Conservation (phyloP, 2,329 filamentous ascomycete genomes). For the Trichoderma simmonsii region DNA sequence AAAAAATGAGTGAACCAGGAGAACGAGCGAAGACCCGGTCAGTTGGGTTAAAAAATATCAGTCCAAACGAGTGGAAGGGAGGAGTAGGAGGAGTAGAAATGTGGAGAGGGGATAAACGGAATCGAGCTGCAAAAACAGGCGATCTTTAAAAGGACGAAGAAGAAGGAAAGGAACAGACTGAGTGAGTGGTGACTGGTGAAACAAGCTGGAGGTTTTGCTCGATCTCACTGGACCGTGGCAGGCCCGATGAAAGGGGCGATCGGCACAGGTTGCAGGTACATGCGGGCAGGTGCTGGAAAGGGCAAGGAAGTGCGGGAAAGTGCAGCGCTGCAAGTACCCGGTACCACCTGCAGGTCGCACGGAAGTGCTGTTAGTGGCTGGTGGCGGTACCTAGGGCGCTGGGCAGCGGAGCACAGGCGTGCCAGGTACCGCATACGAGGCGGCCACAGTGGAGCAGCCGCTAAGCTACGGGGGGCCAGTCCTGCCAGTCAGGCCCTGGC, state of each 20-base stretch:
- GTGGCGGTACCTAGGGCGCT: background rate
- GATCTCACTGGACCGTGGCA: slow-evolving; percentile 4
- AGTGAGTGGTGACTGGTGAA: background rate
- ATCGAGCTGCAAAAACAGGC: slow-evolving; percentile 6
- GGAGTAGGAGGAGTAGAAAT: slow-evolving; percentile 4
- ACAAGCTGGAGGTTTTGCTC: background rate
- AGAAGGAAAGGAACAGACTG: slow-evolving; percentile 16
- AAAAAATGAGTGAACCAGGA: slow-evolving; percentile 18
- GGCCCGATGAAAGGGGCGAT: slow-evolving; percentile 16
- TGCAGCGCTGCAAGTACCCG: background rate
- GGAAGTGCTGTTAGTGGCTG: background rate
- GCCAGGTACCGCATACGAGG: slow-evolving; percentile 13
- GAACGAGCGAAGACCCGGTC: slow-evolving; percentile 17
- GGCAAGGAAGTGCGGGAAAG: background rate
- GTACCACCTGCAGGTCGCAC: background rate
- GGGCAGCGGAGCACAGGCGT: background rate
- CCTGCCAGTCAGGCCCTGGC: background rate
- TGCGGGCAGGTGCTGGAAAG: background rate
- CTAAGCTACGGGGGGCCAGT: background rate
- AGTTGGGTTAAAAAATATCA: background rate
- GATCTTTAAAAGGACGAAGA: slow-evolving; percentile 3
- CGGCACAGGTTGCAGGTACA: background rate
- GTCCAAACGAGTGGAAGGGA: slow-evolving; percentile 6
- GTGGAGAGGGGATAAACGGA: slow-evolving; percentile 9
- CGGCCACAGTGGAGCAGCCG: slow-evolving; percentile 17